Evolutionary conservation across 108 stramenopile species (phyloP).

Genomic region (Epipyxis sp.): DNA sequence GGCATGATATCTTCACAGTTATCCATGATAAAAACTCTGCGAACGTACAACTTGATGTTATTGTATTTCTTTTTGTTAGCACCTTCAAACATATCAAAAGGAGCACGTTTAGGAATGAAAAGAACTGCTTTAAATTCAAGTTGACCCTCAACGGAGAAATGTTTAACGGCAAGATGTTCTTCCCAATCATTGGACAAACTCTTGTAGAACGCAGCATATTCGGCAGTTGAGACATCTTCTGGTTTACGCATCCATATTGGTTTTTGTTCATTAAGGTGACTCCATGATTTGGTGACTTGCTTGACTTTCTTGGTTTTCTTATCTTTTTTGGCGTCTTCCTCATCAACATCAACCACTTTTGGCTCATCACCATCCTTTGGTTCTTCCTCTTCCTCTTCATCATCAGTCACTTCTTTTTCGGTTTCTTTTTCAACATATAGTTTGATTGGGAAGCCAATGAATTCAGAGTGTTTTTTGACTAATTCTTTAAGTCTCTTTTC

Average conservation of each 20-base stretch:
- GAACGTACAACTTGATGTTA: constrained; percentile 99
- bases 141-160: constrained; percentile 99
- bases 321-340: constrained; percentile 93
- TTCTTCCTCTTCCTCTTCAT: constrained; percentile 94
- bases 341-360: constrained; percentile 90
- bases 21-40: constrained; percentile 99
- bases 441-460: constrained; percentile 99
- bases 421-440: constrained; percentile 98
- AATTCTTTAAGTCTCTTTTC: constrained; percentile 96
- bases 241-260: constrained; percentile 99
- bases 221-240: constrained; percentile 97
- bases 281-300: constrained; percentile 99
- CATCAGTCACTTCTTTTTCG: constrained; percentile 99
- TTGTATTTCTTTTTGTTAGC: constrained; percentile 99
- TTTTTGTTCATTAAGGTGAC: constrained; percentile 99
- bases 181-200: constrained; percentile 99
- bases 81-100: constrained; percentile 99
- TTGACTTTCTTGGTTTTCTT: constrained; percentile 99
- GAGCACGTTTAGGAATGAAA: constrained; percentile 98
- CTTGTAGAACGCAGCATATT: constrained; percentile 99
- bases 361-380: constrained; percentile 81
- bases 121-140: constrained; percentile 98
- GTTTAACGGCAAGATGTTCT: constrained; percentile 99
- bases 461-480: constrained; percentile 99
- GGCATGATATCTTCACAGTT: constrained; percentile 99